phyloP scores from a whole-genome alignment of 1,284 basidiomycete genomes.

The Serendipita sp. region DNA sequence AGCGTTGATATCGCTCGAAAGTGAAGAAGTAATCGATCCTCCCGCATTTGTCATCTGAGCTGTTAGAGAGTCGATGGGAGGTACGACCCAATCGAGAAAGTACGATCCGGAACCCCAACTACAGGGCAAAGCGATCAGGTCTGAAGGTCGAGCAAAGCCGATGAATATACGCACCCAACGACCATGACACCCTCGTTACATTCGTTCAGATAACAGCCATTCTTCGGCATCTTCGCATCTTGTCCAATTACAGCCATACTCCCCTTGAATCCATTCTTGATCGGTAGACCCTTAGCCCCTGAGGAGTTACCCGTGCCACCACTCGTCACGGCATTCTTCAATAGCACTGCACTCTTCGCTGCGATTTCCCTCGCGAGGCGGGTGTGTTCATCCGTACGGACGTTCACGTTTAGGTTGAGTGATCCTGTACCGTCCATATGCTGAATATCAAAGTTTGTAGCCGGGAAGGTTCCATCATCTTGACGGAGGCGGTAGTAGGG shows the following conservation, averaged over 20 bases:
- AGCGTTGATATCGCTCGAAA: constrained; percentile 12
- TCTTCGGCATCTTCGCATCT: constrained; percentile 12
- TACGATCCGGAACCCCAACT: constrained; percentile 16
- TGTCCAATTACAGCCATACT: constrained; percentile 15
- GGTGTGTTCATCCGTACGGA: constrained; percentile 11
- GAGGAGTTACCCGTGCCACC: constrained; percentile 8
- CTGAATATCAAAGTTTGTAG: constrained; percentile 11
- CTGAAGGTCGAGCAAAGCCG: neutral
- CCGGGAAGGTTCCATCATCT: constrained; percentile 9
- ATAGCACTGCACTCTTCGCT: constrained; percentile 12
- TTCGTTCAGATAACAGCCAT: constrained; percentile 11
- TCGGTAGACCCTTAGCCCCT: neutral
- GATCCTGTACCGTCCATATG: constrained; percentile 11
- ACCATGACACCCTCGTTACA: constrained; percentile 14
- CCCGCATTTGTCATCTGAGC: constrained; percentile 8
- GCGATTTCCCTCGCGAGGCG: constrained; percentile 13
- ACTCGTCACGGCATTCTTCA: constrained; percentile 11
- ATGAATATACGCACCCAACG: constrained; percentile 10
- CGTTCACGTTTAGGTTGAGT: constrained; percentile 12
- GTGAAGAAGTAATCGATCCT: constrained; percentile 8
- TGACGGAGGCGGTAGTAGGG: constrained; percentile 8
- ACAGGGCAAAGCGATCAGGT: neutral
- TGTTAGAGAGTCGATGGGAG: constrained; percentile 13
- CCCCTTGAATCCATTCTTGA: neutral
- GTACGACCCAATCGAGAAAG: constrained; percentile 13